Conservation (phyloP, 176 grass and related monocot genomes). For the Paspalum vaginatum region DNA sequence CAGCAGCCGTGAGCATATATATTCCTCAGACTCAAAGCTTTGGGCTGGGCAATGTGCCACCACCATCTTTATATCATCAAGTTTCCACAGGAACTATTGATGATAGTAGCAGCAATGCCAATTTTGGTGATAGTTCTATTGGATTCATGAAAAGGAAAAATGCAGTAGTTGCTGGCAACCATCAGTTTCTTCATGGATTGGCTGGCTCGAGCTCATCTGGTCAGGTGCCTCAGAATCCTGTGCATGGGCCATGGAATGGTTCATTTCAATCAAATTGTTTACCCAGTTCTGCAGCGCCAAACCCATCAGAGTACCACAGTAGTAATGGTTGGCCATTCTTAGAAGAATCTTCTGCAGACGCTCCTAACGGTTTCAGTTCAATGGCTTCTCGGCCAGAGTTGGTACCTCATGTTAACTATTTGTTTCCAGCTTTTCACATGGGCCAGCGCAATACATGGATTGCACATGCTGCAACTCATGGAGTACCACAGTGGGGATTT, state of each 20-base stretch:
- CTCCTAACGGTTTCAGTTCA: constrained; percentile 25
- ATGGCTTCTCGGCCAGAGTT: constrained; percentile 36
- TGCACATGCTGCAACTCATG: constrained; percentile 49
- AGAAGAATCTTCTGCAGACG: constrained; percentile 44
- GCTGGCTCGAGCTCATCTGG: constrained; percentile 62
- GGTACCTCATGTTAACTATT: constrained; percentile 47
- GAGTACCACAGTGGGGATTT: constrained; percentile 49
- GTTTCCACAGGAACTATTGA: constrained; percentile 42
- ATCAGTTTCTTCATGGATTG: constrained; percentile 52
- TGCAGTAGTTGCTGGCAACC: constrained; percentile 37
- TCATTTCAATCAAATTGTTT: constrained; percentile 48
- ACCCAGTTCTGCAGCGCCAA: constrained; percentile 41
- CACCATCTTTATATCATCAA: constrained; percentile 45
- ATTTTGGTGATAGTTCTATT: constrained; percentile 42
- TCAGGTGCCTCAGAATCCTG: constrained; percentile 45
- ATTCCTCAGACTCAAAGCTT: constrained; percentile 42
- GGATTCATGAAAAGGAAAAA: constrained; percentile 61
- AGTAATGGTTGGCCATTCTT: constrained; percentile 23
- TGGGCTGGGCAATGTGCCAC: constrained; percentile 42
- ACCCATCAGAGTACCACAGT: constrained; percentile 21
- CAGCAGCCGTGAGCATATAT: constrained; percentile 45
- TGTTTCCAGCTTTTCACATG: constrained; percentile 46
- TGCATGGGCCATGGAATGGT: constrained; percentile 41
- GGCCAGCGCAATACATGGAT: constrained; percentile 51
- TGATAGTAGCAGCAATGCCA: constrained; percentile 45